phyloP scores from a whole-genome alignment of 177 flowering plant genomes.

The Vitis hybrid region DNA sequence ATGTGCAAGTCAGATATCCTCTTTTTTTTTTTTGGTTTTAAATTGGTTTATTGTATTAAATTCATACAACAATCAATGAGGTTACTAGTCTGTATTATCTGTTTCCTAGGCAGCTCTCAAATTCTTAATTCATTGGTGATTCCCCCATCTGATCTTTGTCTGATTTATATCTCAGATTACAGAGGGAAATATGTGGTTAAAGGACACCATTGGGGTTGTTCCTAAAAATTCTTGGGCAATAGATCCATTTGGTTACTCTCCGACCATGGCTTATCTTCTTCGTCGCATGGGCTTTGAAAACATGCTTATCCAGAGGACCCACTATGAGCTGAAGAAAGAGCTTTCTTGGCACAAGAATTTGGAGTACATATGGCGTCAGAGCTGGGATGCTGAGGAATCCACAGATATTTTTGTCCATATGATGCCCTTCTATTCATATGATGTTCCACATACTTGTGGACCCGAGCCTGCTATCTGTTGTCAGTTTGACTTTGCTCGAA shows the following conservation, averaged over 20 bases:
- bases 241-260: slow-evolving; percentile 97
- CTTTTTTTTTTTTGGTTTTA: too few relatives aligned
- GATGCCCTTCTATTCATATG: slow-evolving; percentile 99
- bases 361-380: slow-evolving; percentile 95
- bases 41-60: too few relatives aligned
- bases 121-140: background rate
- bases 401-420: slow-evolving; percentile 97
- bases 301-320: slow-evolving; percentile 98
- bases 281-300: slow-evolving; percentile 99
- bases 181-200: slow-evolving; percentile 97
- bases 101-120: too few relatives aligned
- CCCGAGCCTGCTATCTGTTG: slow-evolving; percentile 99
- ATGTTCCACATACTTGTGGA: slow-evolving; percentile 98
- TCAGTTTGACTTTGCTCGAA: slow-evolving; percentile 96
- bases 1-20: too few relatives aligned
- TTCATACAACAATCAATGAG: too few relatives aligned
- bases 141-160: slow-evolving; percentile 2
- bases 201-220: slow-evolving; percentile 84
- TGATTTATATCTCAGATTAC: slow-evolving; percentile 56
- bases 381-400: slow-evolving; percentile 90
- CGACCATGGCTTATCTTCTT: slow-evolving; percentile 98
- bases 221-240: slow-evolving; percentile 99
- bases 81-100: too few relatives aligned
- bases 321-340: slow-evolving; percentile 96
- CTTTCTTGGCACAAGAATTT: slow-evolving; percentile 75